Evolutionary conservation across 805 yeast genomes (phyloP).

Genomic region (Metschnikowia borealis): DNA sequence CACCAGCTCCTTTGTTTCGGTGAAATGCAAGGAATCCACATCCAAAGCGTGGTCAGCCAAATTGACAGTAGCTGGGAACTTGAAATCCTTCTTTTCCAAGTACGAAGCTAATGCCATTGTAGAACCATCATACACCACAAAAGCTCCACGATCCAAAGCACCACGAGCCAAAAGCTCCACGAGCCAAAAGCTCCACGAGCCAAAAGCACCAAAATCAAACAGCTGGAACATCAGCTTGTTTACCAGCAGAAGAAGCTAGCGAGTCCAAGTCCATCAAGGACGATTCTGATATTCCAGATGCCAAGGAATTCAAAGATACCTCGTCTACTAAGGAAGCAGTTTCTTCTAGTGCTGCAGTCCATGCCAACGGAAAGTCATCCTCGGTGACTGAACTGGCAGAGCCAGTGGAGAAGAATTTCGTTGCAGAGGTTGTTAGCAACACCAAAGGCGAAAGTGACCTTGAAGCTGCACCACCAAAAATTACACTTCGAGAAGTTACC

Average conservation of each 20-base stretch:
- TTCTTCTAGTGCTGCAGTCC: background rate
- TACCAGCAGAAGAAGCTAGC: background rate
- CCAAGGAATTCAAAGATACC: background rate
- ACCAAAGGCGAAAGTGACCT: background rate
- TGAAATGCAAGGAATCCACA: constrained; percentile 47
- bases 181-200: too few relatives aligned
- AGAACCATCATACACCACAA: constrained; percentile 63
- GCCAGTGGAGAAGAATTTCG: background rate
- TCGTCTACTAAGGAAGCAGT: background rate
- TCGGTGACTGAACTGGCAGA: background rate
- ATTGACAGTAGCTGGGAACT: constrained; percentile 58
- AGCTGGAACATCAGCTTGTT: constrained; percentile 51
- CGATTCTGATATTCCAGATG: background rate
- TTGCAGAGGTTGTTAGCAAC: background rate
- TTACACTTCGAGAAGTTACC: background rate
- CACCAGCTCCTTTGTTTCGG: constrained; percentile 23
- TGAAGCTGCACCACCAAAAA: background rate
- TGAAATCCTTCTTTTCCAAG: constrained; percentile 46
- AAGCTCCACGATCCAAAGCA: too few relatives aligned
- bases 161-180: too few relatives aligned
- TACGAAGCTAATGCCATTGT: constrained; percentile 44
- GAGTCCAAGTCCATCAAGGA: background rate
- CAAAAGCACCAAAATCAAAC: constrained; percentile 69
- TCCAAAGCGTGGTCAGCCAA: constrained; percentile 76
- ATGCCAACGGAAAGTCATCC: background rate